A percentile compares a stretch with the other conserved stretches of the same genome.
Evolutionary conservation across 768 basidiomycete genomes (phyloP).

Genomic region (Tylopilus plumbeoviolaceoides): DNA sequence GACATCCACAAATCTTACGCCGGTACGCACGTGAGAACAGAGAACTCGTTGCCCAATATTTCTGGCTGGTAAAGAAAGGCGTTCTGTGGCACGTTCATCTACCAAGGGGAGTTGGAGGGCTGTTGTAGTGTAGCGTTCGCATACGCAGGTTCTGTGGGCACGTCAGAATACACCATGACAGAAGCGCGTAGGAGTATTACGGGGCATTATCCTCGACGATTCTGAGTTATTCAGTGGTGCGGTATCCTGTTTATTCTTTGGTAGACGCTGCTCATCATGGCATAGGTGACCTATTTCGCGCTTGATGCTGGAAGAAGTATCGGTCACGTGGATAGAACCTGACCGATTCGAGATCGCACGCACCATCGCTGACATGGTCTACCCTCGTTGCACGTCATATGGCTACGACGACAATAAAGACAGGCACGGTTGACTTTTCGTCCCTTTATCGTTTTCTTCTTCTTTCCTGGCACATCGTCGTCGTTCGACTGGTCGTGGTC

Average conservation of each 20-base stretch:
- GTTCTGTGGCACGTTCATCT: slow-evolving; percentile 46
- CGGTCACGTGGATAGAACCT: slow-evolving; percentile 3
- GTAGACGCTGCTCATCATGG: slow-evolving; percentile 73
- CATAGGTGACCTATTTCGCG: slow-evolving; percentile 95
- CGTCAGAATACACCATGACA: not conserved
- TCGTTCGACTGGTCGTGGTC: no score
- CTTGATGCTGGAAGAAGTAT: slow-evolving; percentile 65
- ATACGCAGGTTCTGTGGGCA: slow-evolving; percentile 20
- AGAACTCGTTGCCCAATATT: slow-evolving; percentile 76
- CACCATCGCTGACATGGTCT: slow-evolving; percentile 48
- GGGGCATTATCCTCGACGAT: slow-evolving; percentile 31
- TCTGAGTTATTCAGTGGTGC: slow-evolving; percentile 29
- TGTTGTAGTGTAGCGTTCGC: slow-evolving; percentile 16
- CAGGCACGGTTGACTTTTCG: no score
- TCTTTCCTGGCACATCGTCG: no score
- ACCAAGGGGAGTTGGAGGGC: slow-evolving; percentile 43
- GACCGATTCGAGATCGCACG: slow-evolving; percentile 30
- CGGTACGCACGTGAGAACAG: slow-evolving; percentile 62
- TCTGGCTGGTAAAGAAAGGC: slow-evolving; percentile 70
- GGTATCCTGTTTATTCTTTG: slow-evolving; percentile 44
- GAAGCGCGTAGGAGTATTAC: slow-evolving; percentile 11
- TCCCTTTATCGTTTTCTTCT: no score
- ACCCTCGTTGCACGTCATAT: no score
- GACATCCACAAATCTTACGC: not conserved
- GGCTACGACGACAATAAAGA: no score